Evolutionary conservation across 345 rosid genomes (phyloP).

Genomic region (Dovyalis caffra): DNA sequence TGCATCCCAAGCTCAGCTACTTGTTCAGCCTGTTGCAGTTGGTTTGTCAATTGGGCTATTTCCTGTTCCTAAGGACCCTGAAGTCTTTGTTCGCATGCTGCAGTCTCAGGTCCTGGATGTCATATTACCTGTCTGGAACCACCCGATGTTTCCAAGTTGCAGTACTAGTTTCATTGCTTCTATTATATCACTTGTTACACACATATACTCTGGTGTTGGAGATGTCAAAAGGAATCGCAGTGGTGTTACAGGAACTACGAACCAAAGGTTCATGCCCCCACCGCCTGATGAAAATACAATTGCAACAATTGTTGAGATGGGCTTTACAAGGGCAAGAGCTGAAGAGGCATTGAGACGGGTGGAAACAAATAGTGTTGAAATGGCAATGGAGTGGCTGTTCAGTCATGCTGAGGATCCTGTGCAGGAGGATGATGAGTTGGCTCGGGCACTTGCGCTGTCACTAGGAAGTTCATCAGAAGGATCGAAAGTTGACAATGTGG

Average conservation of each 20-base stretch:
- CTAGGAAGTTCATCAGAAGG: constrained; percentile 91
- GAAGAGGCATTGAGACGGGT: constrained; percentile 89
- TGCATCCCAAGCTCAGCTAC: constrained; percentile 80
- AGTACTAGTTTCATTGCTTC: constrained; percentile 72
- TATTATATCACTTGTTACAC: constrained; percentile 70
- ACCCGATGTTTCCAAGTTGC: constrained; percentile 75
- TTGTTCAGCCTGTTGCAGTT: constrained; percentile 81
- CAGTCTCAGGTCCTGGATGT: constrained; percentile 93
- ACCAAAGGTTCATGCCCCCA: constrained; percentile 70
- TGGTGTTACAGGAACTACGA: constrained; percentile 63
- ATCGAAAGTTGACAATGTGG: constrained; percentile 63
- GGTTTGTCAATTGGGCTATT: constrained; percentile 89
- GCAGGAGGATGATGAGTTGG: constrained; percentile 97
- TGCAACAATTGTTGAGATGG: constrained; percentile 93
- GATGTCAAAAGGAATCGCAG: constrained; percentile 73
- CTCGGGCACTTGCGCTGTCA: constrained; percentile 91
- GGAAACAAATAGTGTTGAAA: constrained; percentile 93
- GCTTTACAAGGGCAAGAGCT: constrained; percentile 94
- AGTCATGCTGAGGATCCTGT: constrained; percentile 86
- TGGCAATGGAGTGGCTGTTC: constrained; percentile 97
- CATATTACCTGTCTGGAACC: constrained; percentile 85
- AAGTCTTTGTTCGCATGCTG: constrained; percentile 73
- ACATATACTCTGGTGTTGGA: constrained; percentile 82
- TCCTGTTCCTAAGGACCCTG: constrained; percentile 94
- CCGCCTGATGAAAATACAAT: constrained; percentile 89